Base-by-base conservation (phyloP, 768 basidiomycete species). In the Boletellus sp. region DNA sequence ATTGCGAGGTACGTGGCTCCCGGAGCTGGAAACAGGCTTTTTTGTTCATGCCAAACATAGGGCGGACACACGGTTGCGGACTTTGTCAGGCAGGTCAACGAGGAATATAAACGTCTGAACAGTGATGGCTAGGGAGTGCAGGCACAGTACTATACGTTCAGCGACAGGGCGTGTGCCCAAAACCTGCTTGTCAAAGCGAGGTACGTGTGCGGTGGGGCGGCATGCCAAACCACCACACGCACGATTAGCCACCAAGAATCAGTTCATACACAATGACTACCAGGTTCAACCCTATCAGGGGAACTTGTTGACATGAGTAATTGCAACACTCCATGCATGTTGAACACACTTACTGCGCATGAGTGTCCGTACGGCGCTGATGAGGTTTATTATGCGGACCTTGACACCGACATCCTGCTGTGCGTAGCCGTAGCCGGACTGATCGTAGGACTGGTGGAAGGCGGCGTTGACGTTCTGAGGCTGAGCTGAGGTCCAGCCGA, bases 301-400 rank as follows among this genome's bases (percentile, higher is more conserved):
- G 94, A 78, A 98, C 94, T 98, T 61, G 56, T 54, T 42, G 17
- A 33, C 37, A 57, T 68, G 61, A 62, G 47, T 48, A 42, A 24
- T 42, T 19, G 53, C 51, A 19, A 38, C 51, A 51, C 37, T 53
- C 22, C 9, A 40, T 42, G 52, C 56, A 53, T 48, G 48, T 32
- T 45, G 33, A 59, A 57, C 50, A 57, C 32, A 83, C 94, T 75
- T 67, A 99, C 95, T 93, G 69, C 95, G 83, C 90, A 98, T 91
- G 60, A 99, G 77, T 40, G 95, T 98, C 71, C 95, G 78, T 52
- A 97, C 93, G 33, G 95, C 95, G 59, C 88, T 83, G 55, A 97
- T 96, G 60, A 99, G 81, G 73, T 90, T 90, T 66, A 98, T 83
- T 52, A 97, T 68, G 61, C 90, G 81, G 54, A 81, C 80, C 73